Evolutionary conservation across 78 protist species (phyloP), one percentile per base, ranked within the genome.

Genomic region (Dictyostelium capitatum): DNA sequence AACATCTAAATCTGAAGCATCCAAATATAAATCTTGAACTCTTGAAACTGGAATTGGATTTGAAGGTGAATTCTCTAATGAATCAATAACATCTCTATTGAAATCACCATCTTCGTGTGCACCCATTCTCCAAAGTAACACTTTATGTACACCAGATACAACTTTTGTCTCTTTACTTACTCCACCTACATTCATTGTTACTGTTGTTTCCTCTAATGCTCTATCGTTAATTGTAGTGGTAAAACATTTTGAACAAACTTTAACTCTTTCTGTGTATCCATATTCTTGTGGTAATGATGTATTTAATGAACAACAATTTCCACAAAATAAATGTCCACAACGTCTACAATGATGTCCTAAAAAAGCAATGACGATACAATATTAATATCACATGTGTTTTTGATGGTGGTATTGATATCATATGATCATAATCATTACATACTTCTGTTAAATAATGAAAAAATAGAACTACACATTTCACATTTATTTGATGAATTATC

Each of bases 311-410:
- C 92, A 85, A 85, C 92, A 85, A 11, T 73, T 74, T 57, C 69
- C 82, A 85, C 92, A 85, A 48, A 85, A 85, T 37, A 85, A 85
- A 30, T 85, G 92, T 56, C 92, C 92, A 75, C 92, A 85, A 43
- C 92, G 30, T 85, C 92, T 85, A 74, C 92, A 85, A 75, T 85
- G 92, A 75, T 85, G 92, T 85, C 92, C 91, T 83, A 73, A 32
- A 65, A n/a, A 30, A 23, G 30, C 9, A 32, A 32, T 32, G 7
- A 48, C n/a, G n/a, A n/a, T n/a, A n/a, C n/a, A n/a, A 37, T 15
- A 8, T 15, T 30, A 59, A 79, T 32, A 20, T 59, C 12, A 10
- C 23, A 78, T n/a, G n/a, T n/a, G n/a, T 37, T 37, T 1, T 37
- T 37, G 43, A 37, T n/a, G 12, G 30, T 14, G 6, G 8, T 46